Conservation (phyloP, 2,329 filamentous ascomycete genomes). For the Grosmannia clavigera region DNA sequence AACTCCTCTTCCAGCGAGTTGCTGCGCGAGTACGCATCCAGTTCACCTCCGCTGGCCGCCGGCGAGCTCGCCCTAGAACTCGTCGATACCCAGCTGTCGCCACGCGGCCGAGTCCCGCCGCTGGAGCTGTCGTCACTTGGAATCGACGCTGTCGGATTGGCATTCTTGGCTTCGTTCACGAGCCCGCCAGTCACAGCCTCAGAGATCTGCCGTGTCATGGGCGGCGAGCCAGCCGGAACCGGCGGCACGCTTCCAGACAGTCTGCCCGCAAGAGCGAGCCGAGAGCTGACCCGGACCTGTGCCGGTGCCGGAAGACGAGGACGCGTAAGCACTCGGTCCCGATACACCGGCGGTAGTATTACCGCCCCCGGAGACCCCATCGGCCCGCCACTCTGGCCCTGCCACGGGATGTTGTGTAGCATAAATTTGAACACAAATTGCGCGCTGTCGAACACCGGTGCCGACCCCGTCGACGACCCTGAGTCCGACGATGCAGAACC, state of each 20-base stretch:
- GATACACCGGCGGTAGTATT: conserved; percentile 33
- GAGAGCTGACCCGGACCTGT: conserved; percentile 45
- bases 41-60: background rate
- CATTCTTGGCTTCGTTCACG: conserved; percentile 38
- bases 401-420: conserved; percentile 35
- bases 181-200: conserved; percentile 33
- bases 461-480: conserved; percentile 40
- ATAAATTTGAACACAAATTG: conserved; percentile 64
- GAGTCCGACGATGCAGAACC: conserved; percentile 31
- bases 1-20: conserved; percentile 3
- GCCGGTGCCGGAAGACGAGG: conserved; percentile 61
- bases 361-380: conserved; percentile 30
- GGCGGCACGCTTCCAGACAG: conserved; percentile 25
- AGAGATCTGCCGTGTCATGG: conserved; percentile 34
- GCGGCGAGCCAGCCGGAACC: conserved; percentile 25
- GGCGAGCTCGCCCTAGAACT: background rate
- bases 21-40: background rate
- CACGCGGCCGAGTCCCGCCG: background rate
- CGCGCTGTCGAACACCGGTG: conserved; percentile 40
- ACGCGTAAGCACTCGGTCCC: conserved; percentile 50
- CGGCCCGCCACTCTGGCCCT: conserved; percentile 3
- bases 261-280: conserved; percentile 14
- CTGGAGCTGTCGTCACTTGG: conserved; percentile 6
- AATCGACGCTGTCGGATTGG: conserved; percentile 16
- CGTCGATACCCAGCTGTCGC: background rate